phyloP scores from a whole-genome alignment of 805 yeast genomes.

The Hemisphaericaspora nanyangensis region DNA sequence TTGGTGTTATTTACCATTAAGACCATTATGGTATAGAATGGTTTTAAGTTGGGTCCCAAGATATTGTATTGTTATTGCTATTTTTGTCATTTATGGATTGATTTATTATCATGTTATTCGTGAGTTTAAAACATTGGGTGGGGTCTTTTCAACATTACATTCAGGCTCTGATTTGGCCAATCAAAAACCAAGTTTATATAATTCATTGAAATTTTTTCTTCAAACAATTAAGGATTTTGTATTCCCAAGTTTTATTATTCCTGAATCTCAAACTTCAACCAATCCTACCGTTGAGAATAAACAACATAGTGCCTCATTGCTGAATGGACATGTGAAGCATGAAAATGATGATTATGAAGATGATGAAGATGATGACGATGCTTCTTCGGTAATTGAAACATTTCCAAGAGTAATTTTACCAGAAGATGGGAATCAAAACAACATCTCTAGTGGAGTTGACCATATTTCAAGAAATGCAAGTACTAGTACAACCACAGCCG shows the following conservation, averaged over 20 bases:
- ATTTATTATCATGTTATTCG: constrained; percentile 69
- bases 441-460: not conserved
- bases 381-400: not conserved
- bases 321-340: constrained; percentile 5
- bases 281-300: constrained; percentile 1
- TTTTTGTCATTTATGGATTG: constrained; percentile 60
- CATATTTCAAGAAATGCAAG: too few relatives aligned
- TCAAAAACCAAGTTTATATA: constrained; percentile 30
- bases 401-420: constrained; percentile 4
- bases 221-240: constrained; percentile 17
- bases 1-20: constrained; percentile 76
- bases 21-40: constrained; percentile 69
- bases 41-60: constrained; percentile 82
- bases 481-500: too few relatives aligned
- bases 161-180: constrained; percentile 4
- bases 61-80: constrained; percentile 58
- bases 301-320: too few relatives aligned
- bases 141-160: constrained; percentile 36
- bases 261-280: constrained; percentile 14
- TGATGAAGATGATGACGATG: constrained; percentile 24
- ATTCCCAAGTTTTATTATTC: constrained; percentile 26
- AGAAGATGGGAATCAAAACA: too few relatives aligned
- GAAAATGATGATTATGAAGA: constrained; percentile 15
- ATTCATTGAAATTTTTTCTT: constrained; percentile 28
- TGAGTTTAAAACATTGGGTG: constrained; percentile 56